phyloP scores from a whole-genome alignment of 768 basidiomycete species.

The Saitozyma sp. region DNA sequence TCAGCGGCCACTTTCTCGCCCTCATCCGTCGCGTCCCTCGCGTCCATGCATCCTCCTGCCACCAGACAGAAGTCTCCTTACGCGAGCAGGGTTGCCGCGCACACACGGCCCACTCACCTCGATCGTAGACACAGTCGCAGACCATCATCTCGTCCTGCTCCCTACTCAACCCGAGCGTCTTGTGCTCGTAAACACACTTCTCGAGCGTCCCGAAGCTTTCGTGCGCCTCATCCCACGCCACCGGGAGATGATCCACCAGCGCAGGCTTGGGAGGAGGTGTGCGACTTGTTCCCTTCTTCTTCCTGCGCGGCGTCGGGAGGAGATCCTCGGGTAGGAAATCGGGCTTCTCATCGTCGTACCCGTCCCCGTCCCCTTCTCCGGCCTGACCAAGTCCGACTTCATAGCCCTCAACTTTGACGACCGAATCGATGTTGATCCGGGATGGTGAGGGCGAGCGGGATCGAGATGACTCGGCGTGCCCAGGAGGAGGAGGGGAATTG shows the following conservation, averaged over 20 bases:
- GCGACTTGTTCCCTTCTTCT: slow-evolving; percentile 12
- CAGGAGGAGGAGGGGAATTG: background rate
- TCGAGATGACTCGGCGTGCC: background rate
- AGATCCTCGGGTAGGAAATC: too few species aligned
- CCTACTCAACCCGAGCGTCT: slow-evolving; percentile 78
- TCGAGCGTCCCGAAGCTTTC: slow-evolving; percentile 70
- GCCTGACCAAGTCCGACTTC: too few species aligned
- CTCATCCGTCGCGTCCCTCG: too few species aligned
- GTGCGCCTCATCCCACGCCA: slow-evolving; percentile 71
- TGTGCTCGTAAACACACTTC: slow-evolving; percentile 83
- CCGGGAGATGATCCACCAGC: slow-evolving; percentile 76
- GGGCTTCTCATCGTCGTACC: too few species aligned
- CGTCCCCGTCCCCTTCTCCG: too few species aligned
- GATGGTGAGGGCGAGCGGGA: background rate
- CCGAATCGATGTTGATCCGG: too few species aligned
- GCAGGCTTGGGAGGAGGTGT: slow-evolving; percentile 7
- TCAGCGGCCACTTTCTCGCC: slow-evolving; percentile 32
- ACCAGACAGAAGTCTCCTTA: too few species aligned
- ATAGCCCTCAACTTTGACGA: too few species aligned
- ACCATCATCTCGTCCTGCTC: slow-evolving; percentile 90
- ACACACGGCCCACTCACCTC: slow-evolving; percentile 62
- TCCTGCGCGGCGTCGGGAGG: background rate
- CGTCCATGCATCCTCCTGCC: too few species aligned
- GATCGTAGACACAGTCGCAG: slow-evolving; percentile 86
- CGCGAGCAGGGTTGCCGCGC: too few species aligned